Conservation (phyloP, 768 basidiomycete genomes). For the Suillus tomentosus region DNA sequence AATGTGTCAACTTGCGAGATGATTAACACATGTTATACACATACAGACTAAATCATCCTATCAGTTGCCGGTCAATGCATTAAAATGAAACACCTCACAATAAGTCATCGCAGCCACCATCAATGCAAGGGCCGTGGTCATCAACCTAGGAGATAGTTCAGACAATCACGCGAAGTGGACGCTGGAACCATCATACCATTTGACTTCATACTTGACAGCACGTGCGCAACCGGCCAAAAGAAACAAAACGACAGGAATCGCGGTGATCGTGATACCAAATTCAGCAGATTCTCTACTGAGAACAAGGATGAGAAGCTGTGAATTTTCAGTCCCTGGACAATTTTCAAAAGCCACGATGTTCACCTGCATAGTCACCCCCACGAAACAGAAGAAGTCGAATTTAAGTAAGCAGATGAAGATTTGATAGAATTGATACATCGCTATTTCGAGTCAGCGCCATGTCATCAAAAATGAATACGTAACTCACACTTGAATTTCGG, state of each 20-base stretch:
- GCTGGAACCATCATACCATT: conserved; percentile 50
- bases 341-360: conserved; percentile 6
- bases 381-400: conserved; percentile 88
- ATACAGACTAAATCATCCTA: conserved; percentile 28
- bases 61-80: conserved; percentile 10
- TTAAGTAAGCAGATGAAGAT: conserved; percentile 86
- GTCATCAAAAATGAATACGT: not conserved
- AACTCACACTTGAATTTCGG: conserved; percentile 77
- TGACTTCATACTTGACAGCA: conserved; percentile 81
- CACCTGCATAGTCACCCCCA: conserved; percentile 88
- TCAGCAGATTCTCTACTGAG: conserved; percentile 64
- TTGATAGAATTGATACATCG: conserved; percentile 89
- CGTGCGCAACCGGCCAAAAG: conserved; percentile 65
- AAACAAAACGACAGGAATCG: conserved; percentile 76
- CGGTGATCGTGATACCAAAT: conserved; percentile 80
- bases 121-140: conserved; percentile 68
- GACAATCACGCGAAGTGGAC: conserved; percentile 10
- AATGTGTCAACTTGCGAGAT: conserved; percentile 7
- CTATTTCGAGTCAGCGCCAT: conserved; percentile 38
- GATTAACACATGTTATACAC: conserved; percentile 9
- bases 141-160: conserved; percentile 50
- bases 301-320: conserved; percentile 82
- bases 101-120: conserved; percentile 80
- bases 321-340: conserved; percentile 6
- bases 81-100: conserved; percentile 49